Base-by-base conservation (phyloP, 2,329 filamentous ascomycete genomes). In the Diaporthe citrichinensis region DNA sequence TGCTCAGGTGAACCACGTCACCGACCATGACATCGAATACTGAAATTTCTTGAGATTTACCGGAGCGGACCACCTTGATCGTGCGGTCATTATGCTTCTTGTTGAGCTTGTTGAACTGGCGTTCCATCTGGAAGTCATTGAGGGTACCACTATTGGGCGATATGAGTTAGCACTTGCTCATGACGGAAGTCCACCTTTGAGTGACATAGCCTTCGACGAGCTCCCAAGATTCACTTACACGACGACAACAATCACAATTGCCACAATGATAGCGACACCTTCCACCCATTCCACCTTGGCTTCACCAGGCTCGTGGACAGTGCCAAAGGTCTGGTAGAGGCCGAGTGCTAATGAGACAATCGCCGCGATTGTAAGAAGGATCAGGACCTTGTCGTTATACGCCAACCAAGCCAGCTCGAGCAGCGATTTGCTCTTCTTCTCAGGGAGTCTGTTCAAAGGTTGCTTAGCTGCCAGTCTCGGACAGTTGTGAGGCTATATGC, bases 91-190 rank as follows among this genome's bases (percentile, higher is more conserved):
- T 88, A 81, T 92, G 92, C 84, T 91, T 86, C 74, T 81, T 84
- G 79, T 92, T 93, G 23, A 94, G 86, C 77, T 88, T 90, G 72
- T 88, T 88, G 81, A 93, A 93, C 78, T 92, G 90, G 49, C 90
- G 86, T 81, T 93, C 91, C 83, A 92, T 93, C 79, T 93, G 90
- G 88, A 90, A 94, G 81, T 93, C 92, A 78, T 93, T 93, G 62
- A 89, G 81, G 28, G 91, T 90, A 39, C 90, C 91, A 17, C 62
- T 68, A 7, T 25, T 17, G 12, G 62, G 44, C 31, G 39, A 10
- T 39, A 2, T 20, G 31, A 14, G 14, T 68, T 39, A 68, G 62
- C 46, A 39, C 15, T 25, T 36, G 15, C 14, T 28, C 23, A 25
- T 28, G 15, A 25, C 31, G 23, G 23, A 68, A 28, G 34, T 3